phyloP scores from a whole-genome alignment of 2,329 filamentous ascomycete species.

The Didymella arachidicola region DNA sequence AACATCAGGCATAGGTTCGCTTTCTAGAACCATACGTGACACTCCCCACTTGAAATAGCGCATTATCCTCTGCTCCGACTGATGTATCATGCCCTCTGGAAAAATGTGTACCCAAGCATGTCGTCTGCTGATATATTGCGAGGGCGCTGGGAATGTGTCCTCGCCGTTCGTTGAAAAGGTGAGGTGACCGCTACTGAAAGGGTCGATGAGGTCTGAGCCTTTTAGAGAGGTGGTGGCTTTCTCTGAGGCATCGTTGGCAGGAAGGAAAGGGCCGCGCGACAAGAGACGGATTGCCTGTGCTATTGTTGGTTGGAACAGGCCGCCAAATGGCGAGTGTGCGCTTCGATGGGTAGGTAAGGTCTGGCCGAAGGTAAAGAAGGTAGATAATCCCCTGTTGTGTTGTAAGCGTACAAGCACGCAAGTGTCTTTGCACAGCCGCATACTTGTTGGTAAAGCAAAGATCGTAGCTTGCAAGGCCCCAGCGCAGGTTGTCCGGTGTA shows the following conservation, averaged over 20 bases:
- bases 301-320: conserved; percentile 88
- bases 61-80: conserved; percentile 78
- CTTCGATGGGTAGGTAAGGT: conserved; percentile 87
- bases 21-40: conserved; percentile 87
- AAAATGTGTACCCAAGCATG: conserved; percentile 94
- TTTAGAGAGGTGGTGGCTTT: conserved; percentile 34
- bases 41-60: conserved; percentile 99
- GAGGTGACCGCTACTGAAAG: conserved; percentile 61
- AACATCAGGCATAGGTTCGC: conserved; percentile 84
- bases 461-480: conserved; percentile 91
- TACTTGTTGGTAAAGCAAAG: conserved; percentile 92
- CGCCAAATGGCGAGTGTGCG: conserved; percentile 79
- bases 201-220: conserved; percentile 57
- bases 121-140: conserved; percentile 72
- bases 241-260: conserved; percentile 35
- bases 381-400: conserved; percentile 65
- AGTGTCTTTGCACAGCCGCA: conserved; percentile 22
- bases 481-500: conserved; percentile 78
- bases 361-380: conserved; percentile 90
- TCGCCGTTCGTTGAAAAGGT: conserved; percentile 71
- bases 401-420: conserved; percentile 24
- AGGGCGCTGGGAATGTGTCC: conserved; percentile 74
- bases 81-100: conserved; percentile 93
- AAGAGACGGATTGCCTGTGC: conserved; percentile 85
- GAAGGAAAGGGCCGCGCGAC: conserved; percentile 64